Evolutionary conservation across 169 alveolate genomes (phyloP).

Genomic region (Toxoplasma gondii): DNA sequence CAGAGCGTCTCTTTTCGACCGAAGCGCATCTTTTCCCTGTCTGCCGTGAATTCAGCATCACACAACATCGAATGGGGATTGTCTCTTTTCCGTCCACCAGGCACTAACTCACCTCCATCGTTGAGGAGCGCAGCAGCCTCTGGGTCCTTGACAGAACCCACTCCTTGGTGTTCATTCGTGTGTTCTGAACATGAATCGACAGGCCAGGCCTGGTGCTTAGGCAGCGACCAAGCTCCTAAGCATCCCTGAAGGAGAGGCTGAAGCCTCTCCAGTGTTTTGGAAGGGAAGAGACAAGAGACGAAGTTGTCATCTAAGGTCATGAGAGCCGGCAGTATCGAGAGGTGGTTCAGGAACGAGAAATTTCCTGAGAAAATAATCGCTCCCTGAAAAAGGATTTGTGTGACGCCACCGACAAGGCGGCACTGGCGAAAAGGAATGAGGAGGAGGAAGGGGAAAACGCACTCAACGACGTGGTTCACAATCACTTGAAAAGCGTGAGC

Average conservation of each 20-base stretch:
- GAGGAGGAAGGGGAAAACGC: conserved; percentile 31
- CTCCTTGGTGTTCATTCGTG: not conserved
- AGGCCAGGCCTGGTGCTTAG: conserved; percentile 63
- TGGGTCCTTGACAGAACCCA: not conserved
- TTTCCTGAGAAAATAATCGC: conserved; percentile 41
- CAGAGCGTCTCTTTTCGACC: no score
- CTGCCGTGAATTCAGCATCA: no score
- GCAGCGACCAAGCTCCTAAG: conserved; percentile 44
- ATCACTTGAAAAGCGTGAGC: conserved; percentile 52
- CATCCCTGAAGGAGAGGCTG: not conserved
- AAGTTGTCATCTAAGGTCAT: conserved; percentile 64
- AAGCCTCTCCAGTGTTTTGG: conserved; percentile 23
- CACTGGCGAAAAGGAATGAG: conserved; percentile 61
- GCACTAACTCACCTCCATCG: not conserved
- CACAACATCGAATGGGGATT: no score
- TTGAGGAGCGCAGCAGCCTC: conserved; percentile 10
- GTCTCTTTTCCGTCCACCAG: no score
- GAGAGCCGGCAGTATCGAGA: conserved; percentile 65
- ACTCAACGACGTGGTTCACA: conserved; percentile 53
- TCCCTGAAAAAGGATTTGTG: conserved; percentile 32
- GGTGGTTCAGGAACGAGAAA: conserved; percentile 50
- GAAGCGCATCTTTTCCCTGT: no score
- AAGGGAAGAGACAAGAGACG: conserved; percentile 63
- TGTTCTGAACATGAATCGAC: not conserved
- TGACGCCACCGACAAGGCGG: conserved; percentile 59